Base-by-base conservation (phyloP, 2,329 filamentous ascomycete species). In the Chrysoporthe cubensis region DNA sequence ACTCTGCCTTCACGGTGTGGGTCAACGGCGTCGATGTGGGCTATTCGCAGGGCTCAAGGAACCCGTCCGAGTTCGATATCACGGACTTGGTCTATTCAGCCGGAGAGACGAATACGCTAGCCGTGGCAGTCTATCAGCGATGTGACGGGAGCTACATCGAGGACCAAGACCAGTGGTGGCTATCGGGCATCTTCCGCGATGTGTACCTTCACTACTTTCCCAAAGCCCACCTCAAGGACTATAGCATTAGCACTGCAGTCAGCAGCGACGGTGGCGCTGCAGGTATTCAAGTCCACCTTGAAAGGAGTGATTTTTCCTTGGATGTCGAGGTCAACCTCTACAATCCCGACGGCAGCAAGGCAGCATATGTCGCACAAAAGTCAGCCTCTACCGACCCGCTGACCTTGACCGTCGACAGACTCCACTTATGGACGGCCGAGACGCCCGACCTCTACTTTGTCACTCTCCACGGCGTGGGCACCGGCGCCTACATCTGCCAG, bases 71-170 rank as follows among this genome's bases (percentile, higher is more conserved):
- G 71, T 94, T 93, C 70, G 91, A 93, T 71, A 82, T 94, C 6
- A 88, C 89, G 0, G 71, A 79, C 0, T 77, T 82, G 43, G 78
- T 92, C 1, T 75, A 78, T 1, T 37, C 13, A 6, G 52, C 77
- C 2, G 74, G 78, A 1, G 75, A 76, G 0, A 77, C 81, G 58
- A 92, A 91, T 70, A 80, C 79, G 1, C 75, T 93, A 2, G 85
- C 85, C 2, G 89, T 93, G 0, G 84, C 88, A 62, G 90, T 93
- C 0, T 93, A 93, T 70, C 90, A 93, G 75, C 87, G 87, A 72
- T 92, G 87, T 44, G 88, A 93, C 73, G 91, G 90, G 2, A 89
- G 85, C 26, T 92, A 92, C 70, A 86, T 92, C 44, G 90, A 93
- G 73, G 90, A 92, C 69, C 89, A 86, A 70, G 78, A 89, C 72